These are phyloP conservation scores for Cucumis sativus DNA, from an alignment of 306 rosid species.

Conservation along the genomic window Cucumber_9930_V3 NC_026655.2:3485001-3485500, in stretches of 20 bases:
- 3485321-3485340: neutral
- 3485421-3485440: conserved; percentile 37
- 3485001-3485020: neutral
- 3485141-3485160: neutral
- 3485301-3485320: neutral
- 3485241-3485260: neutral
- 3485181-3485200: neutral
- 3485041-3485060: neutral
- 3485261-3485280: neutral
- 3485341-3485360: neutral
- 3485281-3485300: neutral
- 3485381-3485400: neutral
- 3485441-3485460: conserved; percentile 50
- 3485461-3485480: conserved; percentile 60
- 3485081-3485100: neutral
- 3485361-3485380: neutral
- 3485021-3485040: neutral
- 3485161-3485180: neutral
- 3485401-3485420: neutral
- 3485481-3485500: conserved; percentile 35
- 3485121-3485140: neutral
- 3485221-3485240: neutral
- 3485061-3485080: neutral
- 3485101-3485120: neutral
- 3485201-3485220: neutral